Conservation (phyloP, 768 basidiomycete species). For the Tulasnella sp. region DNA sequence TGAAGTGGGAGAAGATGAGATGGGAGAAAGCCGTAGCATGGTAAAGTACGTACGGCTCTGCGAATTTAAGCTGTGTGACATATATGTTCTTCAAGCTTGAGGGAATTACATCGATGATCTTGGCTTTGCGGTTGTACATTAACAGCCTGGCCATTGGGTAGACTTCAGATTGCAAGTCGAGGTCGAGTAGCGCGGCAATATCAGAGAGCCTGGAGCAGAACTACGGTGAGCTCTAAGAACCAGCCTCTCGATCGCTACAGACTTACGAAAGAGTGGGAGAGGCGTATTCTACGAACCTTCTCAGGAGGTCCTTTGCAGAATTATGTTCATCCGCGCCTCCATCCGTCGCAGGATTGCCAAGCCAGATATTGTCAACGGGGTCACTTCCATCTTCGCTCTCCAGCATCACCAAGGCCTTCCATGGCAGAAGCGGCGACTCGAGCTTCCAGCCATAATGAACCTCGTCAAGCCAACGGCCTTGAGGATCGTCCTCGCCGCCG, state of each 20-base stretch:
- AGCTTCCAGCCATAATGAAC: constrained; percentile 69
- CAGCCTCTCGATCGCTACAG: not conserved
- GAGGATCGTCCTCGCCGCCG: constrained; percentile 49
- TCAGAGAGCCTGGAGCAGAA: constrained; percentile 57
- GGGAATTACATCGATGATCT: constrained; percentile 83
- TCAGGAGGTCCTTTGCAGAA: constrained; percentile 60
- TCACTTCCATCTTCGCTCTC: constrained; percentile 55
- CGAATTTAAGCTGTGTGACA: constrained; percentile 62
- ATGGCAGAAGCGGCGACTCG: constrained; percentile 66
- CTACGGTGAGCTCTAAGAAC: not conserved
- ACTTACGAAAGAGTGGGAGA: constrained; percentile 74
- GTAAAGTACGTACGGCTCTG: constrained; percentile 52
- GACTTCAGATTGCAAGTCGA: constrained; percentile 77
- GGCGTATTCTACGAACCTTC: constrained; percentile 70
- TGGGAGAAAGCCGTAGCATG: constrained; percentile 28
- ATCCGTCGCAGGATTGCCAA: constrained; percentile 37
- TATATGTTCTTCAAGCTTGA: constrained; percentile 76
- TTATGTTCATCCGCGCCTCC: constrained; percentile 57
- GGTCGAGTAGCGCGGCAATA: constrained; percentile 74
- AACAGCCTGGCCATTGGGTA: constrained; percentile 91
- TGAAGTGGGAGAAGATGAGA: constrained; percentile 17
- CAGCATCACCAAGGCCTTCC: constrained; percentile 84
- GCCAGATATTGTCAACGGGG: constrained; percentile 57
- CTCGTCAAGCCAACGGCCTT: constrained; percentile 56
- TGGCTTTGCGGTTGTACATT: constrained; percentile 84